Evolutionary conservation across 331 rosid species (phyloP), one percentile per base, ranked within the genome.

Genomic region (Arachis monticola): DNA sequence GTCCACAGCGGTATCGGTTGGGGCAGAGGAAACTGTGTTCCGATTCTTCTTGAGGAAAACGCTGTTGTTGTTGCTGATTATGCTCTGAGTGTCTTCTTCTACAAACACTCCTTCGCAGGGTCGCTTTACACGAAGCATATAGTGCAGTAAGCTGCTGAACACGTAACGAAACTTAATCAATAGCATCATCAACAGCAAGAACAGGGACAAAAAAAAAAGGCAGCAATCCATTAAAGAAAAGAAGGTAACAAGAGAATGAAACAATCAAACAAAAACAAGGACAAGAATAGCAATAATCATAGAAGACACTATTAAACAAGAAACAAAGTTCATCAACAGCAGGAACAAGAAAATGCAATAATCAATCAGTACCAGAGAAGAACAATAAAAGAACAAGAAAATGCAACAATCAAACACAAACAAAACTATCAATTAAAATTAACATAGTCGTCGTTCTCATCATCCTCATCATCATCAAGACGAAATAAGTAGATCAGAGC

Each of bases 91-190:
- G 51, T 78, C 84, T 79, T 82, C 85, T 84, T 73, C 88, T 82
- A 76, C 87, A 80, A 81, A 88, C 85, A 51, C 81, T 91, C 87
- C 96, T 83, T 89, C 92, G 13, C 94, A 44, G 71, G 84, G 70
- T 92, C 97, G 87, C 97, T 88, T 90, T 73, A 84, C 84, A 38
- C 96, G 96, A 90, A 92, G 96, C 97, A 92, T 92, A 90, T 72
- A 88, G 97, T 85, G 82, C 91, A 82, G 89, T 81, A 80, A 78
- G 77, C 97, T 87, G 88, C 92, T 84, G 86, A 75, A 86, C 80
- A 80, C 44, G 76, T 83, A 47, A 85, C 59, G 75, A 74, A 66
- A 89, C 73, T 72, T 50, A 79, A 76, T 76, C 81, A 81, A 59
- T 73, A 79, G 46, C 8, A 69, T 40, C 78, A 61, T 76, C 70